These are phyloP conservation scores for Fusarium sp. DNA, from an alignment of 2,329 filamentous ascomycete genomes.

Conservation along the genomic window DNA sequence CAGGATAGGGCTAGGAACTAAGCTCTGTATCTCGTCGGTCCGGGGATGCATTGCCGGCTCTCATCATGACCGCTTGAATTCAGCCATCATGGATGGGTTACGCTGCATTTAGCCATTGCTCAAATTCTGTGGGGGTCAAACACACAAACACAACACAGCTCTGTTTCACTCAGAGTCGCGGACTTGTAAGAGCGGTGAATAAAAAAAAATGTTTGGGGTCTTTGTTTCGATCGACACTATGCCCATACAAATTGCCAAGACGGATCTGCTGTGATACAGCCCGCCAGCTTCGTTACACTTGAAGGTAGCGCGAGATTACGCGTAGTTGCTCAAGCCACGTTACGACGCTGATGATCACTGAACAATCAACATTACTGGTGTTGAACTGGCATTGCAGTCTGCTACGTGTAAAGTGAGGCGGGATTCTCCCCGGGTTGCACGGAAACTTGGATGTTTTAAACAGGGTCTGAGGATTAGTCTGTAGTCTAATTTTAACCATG, in stretches of 20 bases:
- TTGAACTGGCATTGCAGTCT: not conserved
- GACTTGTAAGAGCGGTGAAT: slow-evolving; percentile 16
- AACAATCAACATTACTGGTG: not conserved
- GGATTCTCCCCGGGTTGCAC: slow-evolving; percentile 6
- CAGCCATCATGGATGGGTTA: slow-evolving; percentile 24
- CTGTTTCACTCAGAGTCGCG: slow-evolving; percentile 10
- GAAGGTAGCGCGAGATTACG: not conserved
- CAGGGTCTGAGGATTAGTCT: slow-evolving; percentile 10
- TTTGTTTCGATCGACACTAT: slow-evolving; percentile 1
- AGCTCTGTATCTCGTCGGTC: slow-evolving; percentile 2
- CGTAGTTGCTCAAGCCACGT: not conserved
- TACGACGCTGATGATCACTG: not conserved
- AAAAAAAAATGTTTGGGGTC: not conserved
- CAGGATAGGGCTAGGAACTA: not conserved
- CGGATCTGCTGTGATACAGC: not conserved
- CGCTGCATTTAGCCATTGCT: slow-evolving; percentile 23
- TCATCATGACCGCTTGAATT: slow-evolving; percentile 23
- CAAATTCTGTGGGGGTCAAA: slow-evolving; percentile 5
- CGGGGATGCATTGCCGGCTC: slow-evolving; percentile 19
- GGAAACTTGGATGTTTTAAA: not conserved
- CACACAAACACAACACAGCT: slow-evolving; percentile 7
- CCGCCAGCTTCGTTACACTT: not conserved
- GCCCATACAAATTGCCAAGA: not conserved
- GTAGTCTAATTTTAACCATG: slow-evolving; percentile 37
- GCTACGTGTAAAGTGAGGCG: not conserved